Percentiles rank a stretch among this genome's conserved stretches.
phyloP scores from a whole-genome alignment of 805 yeast species.

The Zygoascus bituminiphila region DNA sequence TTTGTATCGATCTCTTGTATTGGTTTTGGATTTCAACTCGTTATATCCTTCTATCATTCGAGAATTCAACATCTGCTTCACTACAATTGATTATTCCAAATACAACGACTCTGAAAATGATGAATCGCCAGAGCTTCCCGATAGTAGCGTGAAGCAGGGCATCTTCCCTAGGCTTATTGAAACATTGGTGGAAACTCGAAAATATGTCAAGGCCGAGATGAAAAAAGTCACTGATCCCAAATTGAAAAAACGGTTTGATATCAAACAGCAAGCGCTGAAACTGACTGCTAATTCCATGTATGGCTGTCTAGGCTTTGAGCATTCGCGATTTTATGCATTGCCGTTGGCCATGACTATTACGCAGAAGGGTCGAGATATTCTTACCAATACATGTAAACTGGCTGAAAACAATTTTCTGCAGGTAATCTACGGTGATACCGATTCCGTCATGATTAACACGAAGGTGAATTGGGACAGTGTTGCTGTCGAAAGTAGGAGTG shows the following conservation, averaged over 20 bases:
- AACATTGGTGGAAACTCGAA: constrained; percentile 80
- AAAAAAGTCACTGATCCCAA: constrained; percentile 49
- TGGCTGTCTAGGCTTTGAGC: constrained; percentile 91
- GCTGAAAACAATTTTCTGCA: constrained; percentile 78
- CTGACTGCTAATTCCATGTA: constrained; percentile 99
- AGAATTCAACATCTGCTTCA: constrained; percentile 93
- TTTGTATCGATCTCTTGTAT: constrained; percentile 72
- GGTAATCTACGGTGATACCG: constrained; percentile 97
- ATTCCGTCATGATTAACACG: constrained; percentile 97
- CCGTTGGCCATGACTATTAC: constrained; percentile 95
- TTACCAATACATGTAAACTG: constrained; percentile 84
- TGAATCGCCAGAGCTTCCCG: constrained; percentile 63
- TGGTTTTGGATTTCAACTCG: constrained; percentile 98
- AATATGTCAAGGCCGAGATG: constrained; percentile 81
- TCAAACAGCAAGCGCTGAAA: constrained; percentile 91
- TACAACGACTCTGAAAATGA: constrained; percentile 37
- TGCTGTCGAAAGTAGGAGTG: background rate
- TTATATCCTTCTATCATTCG: constrained; percentile 95
- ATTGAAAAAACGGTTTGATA: constrained; percentile 71
- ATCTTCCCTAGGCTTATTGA: constrained; percentile 80
- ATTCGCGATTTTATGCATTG: constrained; percentile 89
- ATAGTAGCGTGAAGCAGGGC: constrained; percentile 52
- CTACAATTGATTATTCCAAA: constrained; percentile 72
- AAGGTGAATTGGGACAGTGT: constrained; percentile 36
- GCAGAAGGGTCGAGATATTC: constrained; percentile 88